These are phyloP conservation scores for Aspergillus steynii DNA, from an alignment of 495 filamentous ascomycete genomes.

Conservation along the genomic window DNA sequence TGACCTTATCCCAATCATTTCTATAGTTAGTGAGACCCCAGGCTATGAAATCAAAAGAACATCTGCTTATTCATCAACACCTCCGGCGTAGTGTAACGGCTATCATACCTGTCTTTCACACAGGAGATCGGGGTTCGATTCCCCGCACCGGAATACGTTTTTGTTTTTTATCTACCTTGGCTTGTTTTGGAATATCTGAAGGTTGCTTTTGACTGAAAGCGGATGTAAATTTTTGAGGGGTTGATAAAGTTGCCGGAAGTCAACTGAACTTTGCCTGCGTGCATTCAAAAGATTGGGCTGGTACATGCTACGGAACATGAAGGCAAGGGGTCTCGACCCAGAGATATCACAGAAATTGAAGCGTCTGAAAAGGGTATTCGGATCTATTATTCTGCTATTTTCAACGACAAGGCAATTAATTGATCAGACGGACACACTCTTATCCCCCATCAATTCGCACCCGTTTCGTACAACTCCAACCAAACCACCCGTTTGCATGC, in stretches of 20 bases:
- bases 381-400: neutral
- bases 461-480: conserved; percentile 88
- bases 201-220: too few species aligned
- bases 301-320: too few species aligned
- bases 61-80: neutral
- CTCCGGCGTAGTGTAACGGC: conserved; percentile 21
- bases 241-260: too few species aligned
- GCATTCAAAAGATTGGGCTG: too few species aligned
- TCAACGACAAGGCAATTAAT: neutral
- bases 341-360: too few species aligned
- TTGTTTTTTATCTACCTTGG: neutral
- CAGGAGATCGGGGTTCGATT: conserved; percentile 28
- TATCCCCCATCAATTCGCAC: conserved; percentile 65
- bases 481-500: conserved; percentile 86
- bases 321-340: too few species aligned
- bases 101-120: conserved; percentile 25
- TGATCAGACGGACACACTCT: neutral
- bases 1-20: too few species aligned
- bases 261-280: too few species aligned
- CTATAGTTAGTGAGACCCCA: too few species aligned
- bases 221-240: too few species aligned
- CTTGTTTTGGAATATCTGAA: too few species aligned
- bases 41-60: too few species aligned
- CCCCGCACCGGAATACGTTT: conserved; percentile 14
- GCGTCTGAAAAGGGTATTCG: neutral